Evolutionary conservation across 805 yeast genomes (phyloP).

Genomic region (Lipomyces mesembrius): DNA sequence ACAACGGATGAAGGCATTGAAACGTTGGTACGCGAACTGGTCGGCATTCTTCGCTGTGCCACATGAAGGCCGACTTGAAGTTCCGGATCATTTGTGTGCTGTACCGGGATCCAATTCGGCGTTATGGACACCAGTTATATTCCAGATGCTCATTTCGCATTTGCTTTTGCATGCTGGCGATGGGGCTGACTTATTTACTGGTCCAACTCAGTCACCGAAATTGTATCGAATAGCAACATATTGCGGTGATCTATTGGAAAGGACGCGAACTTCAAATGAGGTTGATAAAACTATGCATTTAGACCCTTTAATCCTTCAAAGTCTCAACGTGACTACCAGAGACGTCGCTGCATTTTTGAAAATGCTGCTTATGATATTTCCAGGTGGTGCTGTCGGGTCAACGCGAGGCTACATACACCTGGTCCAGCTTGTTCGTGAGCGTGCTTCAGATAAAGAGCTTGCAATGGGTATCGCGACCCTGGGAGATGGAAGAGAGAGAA

Average conservation of each 20-base stretch:
- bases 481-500: conserved; percentile 1
- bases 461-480: conserved; percentile 2
- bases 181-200: neutral
- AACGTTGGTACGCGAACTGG: conserved; percentile 1
- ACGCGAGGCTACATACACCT: neutral
- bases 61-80: neutral
- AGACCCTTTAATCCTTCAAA: neutral
- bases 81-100: neutral
- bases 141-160: conserved; percentile 2
- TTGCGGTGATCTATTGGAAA: neutral
- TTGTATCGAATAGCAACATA: neutral
- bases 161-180: conserved; percentile 2
- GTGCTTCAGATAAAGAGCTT: neutral
- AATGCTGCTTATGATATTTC: neutral
- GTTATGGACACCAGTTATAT: neutral
- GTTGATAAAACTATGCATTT: neutral
- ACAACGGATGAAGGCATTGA: neutral
- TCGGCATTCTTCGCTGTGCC: neutral
- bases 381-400: conserved; percentile 4
- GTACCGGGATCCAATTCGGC: neutral
- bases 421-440: neutral
- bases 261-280: neutral
- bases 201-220: neutral
- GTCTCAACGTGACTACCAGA: neutral
- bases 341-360: neutral